Conservation (phyloP, 148 eudicot species). For the Camellia sinensis region DNA sequence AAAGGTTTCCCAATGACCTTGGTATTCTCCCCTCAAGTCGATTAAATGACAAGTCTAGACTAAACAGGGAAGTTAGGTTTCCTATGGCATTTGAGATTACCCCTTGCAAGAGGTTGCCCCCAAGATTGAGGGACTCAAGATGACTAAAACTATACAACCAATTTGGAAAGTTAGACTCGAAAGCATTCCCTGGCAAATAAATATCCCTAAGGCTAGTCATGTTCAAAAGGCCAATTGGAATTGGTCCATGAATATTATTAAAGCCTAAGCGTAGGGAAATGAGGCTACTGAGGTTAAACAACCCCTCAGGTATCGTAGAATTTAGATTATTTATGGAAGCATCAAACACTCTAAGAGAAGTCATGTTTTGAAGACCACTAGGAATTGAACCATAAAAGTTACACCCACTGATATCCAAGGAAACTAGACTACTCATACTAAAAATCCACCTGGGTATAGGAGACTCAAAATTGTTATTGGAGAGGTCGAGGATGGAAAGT, state of each 20-base stretch:
- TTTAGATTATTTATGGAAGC: too few relatives aligned
- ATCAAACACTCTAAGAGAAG: background rate
- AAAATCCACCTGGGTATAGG: background rate
- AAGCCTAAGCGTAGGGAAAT: too few relatives aligned
- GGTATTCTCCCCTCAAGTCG: conserved; percentile 18
- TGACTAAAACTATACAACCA: background rate
- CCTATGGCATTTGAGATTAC: conserved; percentile 10
- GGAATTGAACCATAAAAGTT: background rate
- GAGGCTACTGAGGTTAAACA: too few relatives aligned
- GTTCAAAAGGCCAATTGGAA: conserved; percentile 6
- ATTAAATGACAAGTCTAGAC: conserved; percentile 10
- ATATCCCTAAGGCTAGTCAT: background rate
- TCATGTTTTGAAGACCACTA: background rate
- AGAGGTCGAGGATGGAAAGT: background rate
- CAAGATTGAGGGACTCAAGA: background rate
- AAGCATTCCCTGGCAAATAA: background rate
- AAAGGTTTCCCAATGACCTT: background rate
- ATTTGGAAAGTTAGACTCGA: background rate
- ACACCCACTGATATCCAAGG: background rate
- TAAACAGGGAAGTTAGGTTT: conserved; percentile 12
- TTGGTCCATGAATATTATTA: background rate
- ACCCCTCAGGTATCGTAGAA: too few relatives aligned
- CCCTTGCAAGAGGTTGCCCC: background rate
- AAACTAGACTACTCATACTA: background rate
- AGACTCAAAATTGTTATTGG: background rate